Evolutionary conservation across 1,284 basidiomycete species (phyloP), one percentile per base, ranked within the genome.

Genomic region (Melampsora abietis-canadensis): DNA sequence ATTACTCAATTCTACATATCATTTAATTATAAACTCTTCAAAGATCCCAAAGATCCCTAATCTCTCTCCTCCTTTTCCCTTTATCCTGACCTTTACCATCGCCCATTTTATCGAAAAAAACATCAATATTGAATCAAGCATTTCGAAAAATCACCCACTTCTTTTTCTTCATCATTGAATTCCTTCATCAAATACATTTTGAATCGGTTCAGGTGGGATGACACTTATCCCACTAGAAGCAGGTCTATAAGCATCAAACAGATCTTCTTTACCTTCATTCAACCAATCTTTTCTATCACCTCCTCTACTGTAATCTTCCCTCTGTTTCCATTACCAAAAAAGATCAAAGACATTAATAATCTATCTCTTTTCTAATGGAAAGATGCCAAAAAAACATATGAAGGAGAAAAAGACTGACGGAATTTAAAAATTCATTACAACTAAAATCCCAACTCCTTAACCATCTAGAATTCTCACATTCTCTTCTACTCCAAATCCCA

Each of bases 391-490:
- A 24, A 34, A 64, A 15, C 46, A 19, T 2, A 30, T 21, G 27
- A 30, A 21, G 0, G 19, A 54, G 17, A 31, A 66, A 57, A 44
- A 4, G 6, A 68, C 73, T 37, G 0, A 75, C 73, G 37, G 37
- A 60, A 19, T 75, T 48, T 19, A 57, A 65, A 14, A 63, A 64
- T n/a, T 78, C 89, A 76, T 80, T 90, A 88, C 94, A 98, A 73
- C 88, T 87, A 81, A 98, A 98, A 82, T 99, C 96, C 95, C 96
- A 98, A 1, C 88, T 90, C 84, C 89, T 91, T 70, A 94, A 79
- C 92, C 92, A 94, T 80, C 89, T 88, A 5, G 93, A 89, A 61
- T 84, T 85, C 76, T 87, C 83, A 80, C 95, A 98, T 76, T 90
- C 86, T 14, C 80, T 81, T 82, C 86, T 89, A 37, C 94, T 98